A percentile compares a stretch with the other conserved stretches of the same genome.
Conservation (phyloP, 768 basidiomycete species). For the Postia placenta region DNA sequence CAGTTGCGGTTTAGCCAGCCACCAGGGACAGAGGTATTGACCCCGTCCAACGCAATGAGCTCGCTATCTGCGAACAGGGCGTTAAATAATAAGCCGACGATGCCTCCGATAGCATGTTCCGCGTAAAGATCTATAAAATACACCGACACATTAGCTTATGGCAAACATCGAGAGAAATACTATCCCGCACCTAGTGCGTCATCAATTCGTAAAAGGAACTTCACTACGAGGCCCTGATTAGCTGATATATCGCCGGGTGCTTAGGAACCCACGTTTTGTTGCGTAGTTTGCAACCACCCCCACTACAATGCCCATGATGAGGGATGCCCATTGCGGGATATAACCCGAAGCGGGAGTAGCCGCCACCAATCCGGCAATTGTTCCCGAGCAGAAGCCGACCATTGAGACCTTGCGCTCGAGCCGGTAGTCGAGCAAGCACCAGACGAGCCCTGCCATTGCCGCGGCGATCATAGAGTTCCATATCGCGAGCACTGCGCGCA, state of each 20-base stretch:
- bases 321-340: conserved; percentile 69
- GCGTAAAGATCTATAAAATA: conserved; percentile 83
- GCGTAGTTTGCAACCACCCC: conserved; percentile 78
- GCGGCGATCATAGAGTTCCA: conserved; percentile 89
- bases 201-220: conserved; percentile 66
- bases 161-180: not conserved
- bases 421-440: conserved; percentile 78
- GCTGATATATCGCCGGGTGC: too few relatives aligned
- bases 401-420: conserved; percentile 80
- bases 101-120: conserved; percentile 83
- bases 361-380: conserved; percentile 83
- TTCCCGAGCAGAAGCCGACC: conserved; percentile 90
- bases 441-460: conserved; percentile 75
- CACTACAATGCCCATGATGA: conserved; percentile 69
- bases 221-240: conserved; percentile 40
- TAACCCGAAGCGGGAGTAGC: conserved; percentile 86
- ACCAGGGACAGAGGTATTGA: conserved; percentile 49
- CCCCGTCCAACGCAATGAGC: conserved; percentile 76
- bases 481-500: conserved; percentile 78
- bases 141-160: too few relatives aligned
- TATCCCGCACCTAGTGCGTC: conserved; percentile 68
- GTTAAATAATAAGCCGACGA: conserved; percentile 74
- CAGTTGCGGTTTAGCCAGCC: conserved; percentile 85
- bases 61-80: conserved; percentile 79
- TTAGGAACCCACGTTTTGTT: conserved; percentile 72